Percentiles rank a stretch among this genome's conserved stretches.
phyloP scores from a whole-genome alignment of 2,329 filamentous ascomycete species.

The Epichloe baconii region DNA sequence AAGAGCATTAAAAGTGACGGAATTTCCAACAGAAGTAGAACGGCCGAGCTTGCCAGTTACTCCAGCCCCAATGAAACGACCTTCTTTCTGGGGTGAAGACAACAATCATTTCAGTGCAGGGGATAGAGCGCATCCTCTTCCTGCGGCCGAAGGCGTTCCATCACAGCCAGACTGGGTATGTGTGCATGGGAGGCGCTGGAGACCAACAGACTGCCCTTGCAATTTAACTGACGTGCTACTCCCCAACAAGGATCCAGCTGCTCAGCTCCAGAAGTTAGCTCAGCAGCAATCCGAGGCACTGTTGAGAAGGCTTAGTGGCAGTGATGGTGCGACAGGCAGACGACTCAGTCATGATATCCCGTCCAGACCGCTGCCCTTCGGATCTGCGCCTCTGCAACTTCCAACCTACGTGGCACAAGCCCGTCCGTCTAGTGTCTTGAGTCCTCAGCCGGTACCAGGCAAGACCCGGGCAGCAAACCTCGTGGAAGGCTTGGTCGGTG shows the following conservation, averaged over 20 bases:
- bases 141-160: conserved; percentile 70
- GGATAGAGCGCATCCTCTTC: conserved; percentile 44
- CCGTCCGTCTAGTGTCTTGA: conserved; percentile 5
- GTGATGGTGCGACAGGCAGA: conserved; percentile 15
- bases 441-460: conserved; percentile 4
- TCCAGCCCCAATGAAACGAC: conserved; percentile 62
- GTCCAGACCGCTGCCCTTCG: conserved; percentile 36
- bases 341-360: conserved; percentile 30
- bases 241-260: conserved; percentile 51
- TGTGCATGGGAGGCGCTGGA: conserved; percentile 43
- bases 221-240: conserved; percentile 40
- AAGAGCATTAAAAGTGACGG: conserved; percentile 56
- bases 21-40: conserved; percentile 74
- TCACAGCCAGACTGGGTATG: conserved; percentile 90
- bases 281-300: conserved; percentile 52
- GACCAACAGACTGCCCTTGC: conserved; percentile 39
- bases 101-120: conserved; percentile 32
- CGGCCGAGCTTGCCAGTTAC: conserved; percentile 83
- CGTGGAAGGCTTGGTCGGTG: not conserved
- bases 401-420: conserved; percentile 16
- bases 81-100: conserved; percentile 47
- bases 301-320: conserved; percentile 35
- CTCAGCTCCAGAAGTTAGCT: conserved; percentile 57
- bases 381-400: conserved; percentile 30
- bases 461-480: not conserved